Evolutionary conservation across 2,329 filamentous ascomycete genomes (phyloP).

Genomic region (Xylariaceae sp.): DNA sequence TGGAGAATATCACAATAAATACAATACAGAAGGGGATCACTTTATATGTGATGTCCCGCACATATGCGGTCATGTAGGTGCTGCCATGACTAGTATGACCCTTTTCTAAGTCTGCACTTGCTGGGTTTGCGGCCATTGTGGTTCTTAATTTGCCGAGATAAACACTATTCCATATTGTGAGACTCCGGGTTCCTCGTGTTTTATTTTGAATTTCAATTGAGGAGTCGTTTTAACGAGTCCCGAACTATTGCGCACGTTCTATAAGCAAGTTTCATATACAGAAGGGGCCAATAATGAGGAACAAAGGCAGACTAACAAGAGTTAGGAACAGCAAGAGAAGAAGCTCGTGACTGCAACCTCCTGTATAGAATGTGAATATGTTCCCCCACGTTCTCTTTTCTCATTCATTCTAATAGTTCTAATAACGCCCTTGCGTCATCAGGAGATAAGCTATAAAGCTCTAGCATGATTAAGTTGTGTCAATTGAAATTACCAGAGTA

Average conservation of each 20-base stretch:
- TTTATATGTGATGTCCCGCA: constrained; percentile 31
- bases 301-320: constrained; percentile 12
- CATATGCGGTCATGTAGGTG: constrained; percentile 5
- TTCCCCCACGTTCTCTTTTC: too few relatives aligned
- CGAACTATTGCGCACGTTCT: constrained; percentile 20
- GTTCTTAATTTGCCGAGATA: background rate
- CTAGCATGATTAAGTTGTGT: too few relatives aligned
- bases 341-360: background rate
- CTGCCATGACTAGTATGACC: constrained; percentile 1
- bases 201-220: constrained; percentile 12
- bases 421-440: too few relatives aligned
- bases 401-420: too few relatives aligned
- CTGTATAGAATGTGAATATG: background rate
- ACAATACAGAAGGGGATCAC: constrained; percentile 28
- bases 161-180: background rate
- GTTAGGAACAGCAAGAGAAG: constrained; percentile 3
- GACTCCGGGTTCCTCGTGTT: background rate
- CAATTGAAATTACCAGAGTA: too few relatives aligned
- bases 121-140: constrained; percentile 21
- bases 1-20: constrained; percentile 29
- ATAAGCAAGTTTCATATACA: constrained; percentile 4
- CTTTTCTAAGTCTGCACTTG: constrained; percentile 19
- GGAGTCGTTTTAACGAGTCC: constrained; percentile 1
- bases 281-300: constrained; percentile 1
- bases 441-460: too few relatives aligned